Evolutionary conservation across 495 filamentous ascomycete species (phyloP).

Genomic region (Trichoderma reesei): DNA sequence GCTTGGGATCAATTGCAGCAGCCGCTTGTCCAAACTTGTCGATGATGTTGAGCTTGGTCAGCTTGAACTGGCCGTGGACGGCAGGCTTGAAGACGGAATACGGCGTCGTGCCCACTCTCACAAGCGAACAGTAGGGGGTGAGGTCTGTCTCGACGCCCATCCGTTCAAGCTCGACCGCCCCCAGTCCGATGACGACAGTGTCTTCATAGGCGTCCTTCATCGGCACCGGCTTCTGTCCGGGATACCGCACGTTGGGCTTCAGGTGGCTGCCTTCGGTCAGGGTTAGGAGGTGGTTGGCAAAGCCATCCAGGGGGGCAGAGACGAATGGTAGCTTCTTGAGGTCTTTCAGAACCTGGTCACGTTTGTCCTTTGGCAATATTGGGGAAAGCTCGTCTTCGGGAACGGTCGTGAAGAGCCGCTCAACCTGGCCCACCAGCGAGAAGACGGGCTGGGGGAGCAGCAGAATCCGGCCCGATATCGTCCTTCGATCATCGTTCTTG

Average conservation of each 20-base stretch:
- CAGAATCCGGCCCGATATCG: no score
- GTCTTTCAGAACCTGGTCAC: conserved; percentile 12
- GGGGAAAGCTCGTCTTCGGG: no score
- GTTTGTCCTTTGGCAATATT: neutral
- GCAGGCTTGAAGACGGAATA: conserved; percentile 27
- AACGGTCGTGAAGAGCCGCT: no score
- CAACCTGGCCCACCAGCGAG: no score
- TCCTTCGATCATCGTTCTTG: no score
- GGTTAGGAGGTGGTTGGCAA: conserved; percentile 35
- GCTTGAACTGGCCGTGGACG: conserved; percentile 38
- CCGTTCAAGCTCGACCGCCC: neutral
- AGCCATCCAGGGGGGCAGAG: conserved; percentile 31
- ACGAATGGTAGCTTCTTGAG: conserved; percentile 25
- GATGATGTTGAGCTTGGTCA: conserved; percentile 39
- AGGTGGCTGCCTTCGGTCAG: conserved; percentile 33
- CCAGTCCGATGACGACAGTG: neutral
- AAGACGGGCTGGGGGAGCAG: no score
- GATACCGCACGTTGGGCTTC: conserved; percentile 25
- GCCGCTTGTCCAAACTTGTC: conserved; percentile 45
- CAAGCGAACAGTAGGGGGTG: conserved; percentile 14
- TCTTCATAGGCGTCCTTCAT: conserved; percentile 4
- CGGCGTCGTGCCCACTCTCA: neutral
- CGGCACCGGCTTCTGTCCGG: neutral
- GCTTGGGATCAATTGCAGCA: conserved; percentile 24
- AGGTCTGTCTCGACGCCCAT: conserved; percentile 17